Percentiles rank a stretch among this genome's conserved stretches.
These are phyloP conservation scores for Mycena sp. DNA, from an alignment of 1,284 basidiomycete genomes.

Conservation along the genomic window DNA sequence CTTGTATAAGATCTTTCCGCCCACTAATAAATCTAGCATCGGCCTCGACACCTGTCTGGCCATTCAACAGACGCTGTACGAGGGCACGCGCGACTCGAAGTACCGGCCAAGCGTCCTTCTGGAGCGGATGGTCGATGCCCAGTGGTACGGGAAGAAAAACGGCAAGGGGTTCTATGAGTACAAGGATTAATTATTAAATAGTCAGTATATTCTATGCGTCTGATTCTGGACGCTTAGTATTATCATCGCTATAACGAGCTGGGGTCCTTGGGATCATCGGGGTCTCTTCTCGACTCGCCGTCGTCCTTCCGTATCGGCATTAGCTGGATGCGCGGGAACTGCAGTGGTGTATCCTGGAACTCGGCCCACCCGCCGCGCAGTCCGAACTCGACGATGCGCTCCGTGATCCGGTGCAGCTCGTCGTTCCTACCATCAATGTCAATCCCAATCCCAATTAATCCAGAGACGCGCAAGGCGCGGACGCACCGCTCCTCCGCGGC, in stretches of 20 bases:
- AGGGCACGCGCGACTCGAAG: slow-evolving; percentile 94
- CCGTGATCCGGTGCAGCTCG: slow-evolving; percentile 71
- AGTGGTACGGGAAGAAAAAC: slow-evolving; percentile 93
- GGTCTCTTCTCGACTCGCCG: too few relatives aligned
- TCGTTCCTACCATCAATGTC: slow-evolving; percentile 56
- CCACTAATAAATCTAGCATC: slow-evolving; percentile 71
- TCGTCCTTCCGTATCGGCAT: slow-evolving; percentile 8
- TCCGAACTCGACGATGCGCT: slow-evolving; percentile 79
- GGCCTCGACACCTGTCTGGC: slow-evolving; percentile 92
- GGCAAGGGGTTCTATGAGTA: slow-evolving; percentile 93
- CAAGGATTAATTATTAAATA: too few relatives aligned
- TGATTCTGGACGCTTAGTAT: too few relatives aligned
- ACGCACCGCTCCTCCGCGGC: slow-evolving; percentile 60
- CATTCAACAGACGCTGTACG: slow-evolving; percentile 89
- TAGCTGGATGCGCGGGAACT: slow-evolving; percentile 50
- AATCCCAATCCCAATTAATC: neutral
- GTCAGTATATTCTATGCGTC: too few relatives aligned
- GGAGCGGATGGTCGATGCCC: slow-evolving; percentile 96
- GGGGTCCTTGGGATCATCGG: too few relatives aligned
- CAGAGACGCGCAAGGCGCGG: neutral
- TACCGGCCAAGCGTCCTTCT: slow-evolving; percentile 94
- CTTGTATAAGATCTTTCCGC: neutral
- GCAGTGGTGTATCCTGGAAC: slow-evolving; percentile 64
- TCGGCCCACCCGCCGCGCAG: slow-evolving; percentile 75
- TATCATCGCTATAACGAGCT: too few relatives aligned